Evolutionary conservation across 495 filamentous ascomycete species (phyloP), one percentile per base, ranked within the genome.

Genomic region (Trichoderma gamsii): DNA sequence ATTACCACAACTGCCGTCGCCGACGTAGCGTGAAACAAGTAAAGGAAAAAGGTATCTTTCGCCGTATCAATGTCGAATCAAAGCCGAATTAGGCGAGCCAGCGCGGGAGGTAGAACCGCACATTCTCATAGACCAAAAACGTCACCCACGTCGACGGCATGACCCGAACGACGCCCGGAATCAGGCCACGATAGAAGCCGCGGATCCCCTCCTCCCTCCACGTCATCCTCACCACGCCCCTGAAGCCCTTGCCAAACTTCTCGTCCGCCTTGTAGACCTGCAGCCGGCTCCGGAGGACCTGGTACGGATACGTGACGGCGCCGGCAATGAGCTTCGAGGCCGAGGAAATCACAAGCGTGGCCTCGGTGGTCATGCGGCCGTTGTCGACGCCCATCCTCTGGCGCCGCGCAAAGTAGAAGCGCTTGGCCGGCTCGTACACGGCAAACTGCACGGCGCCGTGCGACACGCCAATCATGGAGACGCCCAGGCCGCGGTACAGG

Each of bases 41-140:
- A 64, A n/a, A 12, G 4, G 3, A 21, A 63, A 18, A 15, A 15
- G 43, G 43, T 16, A 18, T 16, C 12, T n/a, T n/a, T 38, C 35
- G 35, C 35, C 51, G 16, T n/a, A 56, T 21, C 21, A 11, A 56
- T 23, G n/a, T 6, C 51, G 21, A 21, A 21, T 32, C 11, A 32
- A 23, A 29, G 0, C 15, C 4, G 29, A 29, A 52, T 32, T 32
- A 61, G 23, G 56, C 43, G 43, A 66, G 4, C 79, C 76, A 80
- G 59, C 70, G 70, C 16, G 87, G 87, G 29, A 91, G 73, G 76
- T 88, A 88, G 69, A 80, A 82, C 79, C 87, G 93, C 67, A 87
- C 89, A 79, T 98, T 98, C 81, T 99, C 95, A 78, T 98, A 98
- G 63, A 97, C 93, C 72, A 99, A 76, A 75, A 99, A 97, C n/a